These are phyloP conservation scores for Amanita phalloides DNA, from an alignment of 768 basidiomycete genomes.

Conservation along the genomic window DNA sequence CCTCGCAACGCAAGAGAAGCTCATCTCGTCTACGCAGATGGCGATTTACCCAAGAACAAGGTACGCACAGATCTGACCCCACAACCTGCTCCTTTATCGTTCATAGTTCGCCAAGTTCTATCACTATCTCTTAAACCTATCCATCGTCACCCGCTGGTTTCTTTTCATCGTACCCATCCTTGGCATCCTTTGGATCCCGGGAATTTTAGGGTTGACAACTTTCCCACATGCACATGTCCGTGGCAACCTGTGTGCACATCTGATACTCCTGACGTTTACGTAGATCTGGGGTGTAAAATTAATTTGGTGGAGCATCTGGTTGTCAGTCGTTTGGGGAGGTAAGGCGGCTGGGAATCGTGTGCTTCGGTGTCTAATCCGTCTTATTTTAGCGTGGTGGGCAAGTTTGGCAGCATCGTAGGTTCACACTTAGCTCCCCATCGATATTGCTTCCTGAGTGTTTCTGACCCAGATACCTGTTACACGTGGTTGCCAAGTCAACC, in stretches of 20 bases:
- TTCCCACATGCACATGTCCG: constrained; percentile 40
- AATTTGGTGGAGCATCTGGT: constrained; percentile 81
- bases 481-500: constrained; percentile 49
- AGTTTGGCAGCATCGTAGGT: constrained; percentile 55
- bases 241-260: constrained; percentile 3
- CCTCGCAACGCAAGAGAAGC: constrained; percentile 37
- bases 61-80: constrained; percentile 16
- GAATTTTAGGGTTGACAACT: constrained; percentile 49
- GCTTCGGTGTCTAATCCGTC: neutral
- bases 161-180: constrained; percentile 70
- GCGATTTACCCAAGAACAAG: constrained; percentile 47
- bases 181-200: constrained; percentile 60
- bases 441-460: neutral
- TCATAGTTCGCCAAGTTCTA: constrained; percentile 51
- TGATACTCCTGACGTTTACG: neutral
- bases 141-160: constrained; percentile 72
- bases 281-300: constrained; percentile 52
- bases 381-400: constrained; percentile 64
- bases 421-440: constrained; percentile 2
- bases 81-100: neutral
- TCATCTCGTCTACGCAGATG: constrained; percentile 48
- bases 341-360: constrained; percentile 9
- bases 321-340: constrained; percentile 72
- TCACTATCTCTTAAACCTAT: constrained; percentile 63
- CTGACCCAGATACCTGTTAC: constrained; percentile 7